Evolutionary conservation across 1,284 basidiomycete genomes (phyloP).

Genomic region (Amylostereum chailletii): DNA sequence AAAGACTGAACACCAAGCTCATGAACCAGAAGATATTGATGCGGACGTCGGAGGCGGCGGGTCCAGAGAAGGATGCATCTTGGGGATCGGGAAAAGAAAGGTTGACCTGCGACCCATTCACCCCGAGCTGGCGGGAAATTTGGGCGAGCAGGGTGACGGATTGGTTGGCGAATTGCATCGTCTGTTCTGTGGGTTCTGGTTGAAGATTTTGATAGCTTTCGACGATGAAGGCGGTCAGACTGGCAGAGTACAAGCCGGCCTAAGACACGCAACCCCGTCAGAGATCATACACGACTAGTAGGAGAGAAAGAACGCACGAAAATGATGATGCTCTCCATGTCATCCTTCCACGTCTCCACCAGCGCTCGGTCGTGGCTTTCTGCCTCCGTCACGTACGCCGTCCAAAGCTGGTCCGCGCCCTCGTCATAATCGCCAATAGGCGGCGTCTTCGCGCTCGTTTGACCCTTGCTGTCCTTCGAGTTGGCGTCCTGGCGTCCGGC

Average conservation of each 20-base stretch:
- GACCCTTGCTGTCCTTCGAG: too few relatives aligned
- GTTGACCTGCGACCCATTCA: background rate
- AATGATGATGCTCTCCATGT: constrained; percentile 6
- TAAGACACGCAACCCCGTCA: background rate
- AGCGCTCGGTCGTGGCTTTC: background rate
- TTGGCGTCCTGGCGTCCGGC: too few relatives aligned
- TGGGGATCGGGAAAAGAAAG: too few relatives aligned
- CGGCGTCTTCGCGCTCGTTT: too few relatives aligned
- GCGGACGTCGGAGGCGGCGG: constrained; percentile 2
- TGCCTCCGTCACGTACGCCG: constrained; percentile 5
- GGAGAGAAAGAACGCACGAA: constrained; percentile 5
- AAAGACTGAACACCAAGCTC: constrained; percentile 8
- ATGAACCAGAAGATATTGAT: constrained; percentile 12
- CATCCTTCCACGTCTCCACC: constrained; percentile 1
- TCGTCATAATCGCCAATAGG: constrained; percentile 11
- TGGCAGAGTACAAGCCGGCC: background rate
- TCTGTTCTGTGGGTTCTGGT: background rate
- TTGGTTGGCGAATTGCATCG: background rate
- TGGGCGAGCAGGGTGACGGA: background rate
- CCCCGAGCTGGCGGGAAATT: background rate
- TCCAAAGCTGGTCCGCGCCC: constrained; percentile 8
- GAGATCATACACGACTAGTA: too few relatives aligned
- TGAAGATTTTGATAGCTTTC: background rate
- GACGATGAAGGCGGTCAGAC: background rate
- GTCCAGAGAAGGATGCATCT: background rate